A percentile compares a stretch with the other conserved stretches of the same genome.
These are phyloP conservation scores for Leccinum ambiguum DNA, from an alignment of 1,284 basidiomycete species.

Conservation along the genomic window DNA sequence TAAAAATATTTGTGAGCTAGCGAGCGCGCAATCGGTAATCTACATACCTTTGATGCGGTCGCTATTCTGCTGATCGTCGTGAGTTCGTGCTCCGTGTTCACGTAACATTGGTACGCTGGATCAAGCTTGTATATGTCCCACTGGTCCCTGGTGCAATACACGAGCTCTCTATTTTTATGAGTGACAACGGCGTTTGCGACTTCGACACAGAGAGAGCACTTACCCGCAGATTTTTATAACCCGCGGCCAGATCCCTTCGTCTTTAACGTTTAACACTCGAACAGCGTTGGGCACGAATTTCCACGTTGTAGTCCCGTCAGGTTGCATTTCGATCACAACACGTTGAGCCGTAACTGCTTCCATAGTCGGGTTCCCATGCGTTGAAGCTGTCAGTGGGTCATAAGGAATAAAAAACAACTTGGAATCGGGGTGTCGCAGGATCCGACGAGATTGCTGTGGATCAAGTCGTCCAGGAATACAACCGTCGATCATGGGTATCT, in stretches of 20 bases:
- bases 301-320: background rate
- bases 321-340: conserved; percentile 1
- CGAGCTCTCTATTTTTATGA: background rate
- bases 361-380: background rate
- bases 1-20: background rate
- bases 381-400: background rate
- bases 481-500: background rate
- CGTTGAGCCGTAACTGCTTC: background rate
- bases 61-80: background rate
- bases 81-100: background rate
- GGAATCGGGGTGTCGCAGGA: background rate
- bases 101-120: conserved; percentile 3
- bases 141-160: conserved; percentile 8
- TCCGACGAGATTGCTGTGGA: background rate
- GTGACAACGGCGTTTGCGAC: background rate
- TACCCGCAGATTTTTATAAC: conserved; percentile 1
- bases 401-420: background rate
- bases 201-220: background rate
- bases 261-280: background rate
- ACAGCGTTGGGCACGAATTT: background rate
- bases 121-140: conserved; percentile 12
- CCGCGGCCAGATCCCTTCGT: background rate
- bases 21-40: too few species aligned
- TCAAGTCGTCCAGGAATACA: conserved; percentile 4
- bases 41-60: background rate